Evolutionary conservation across 164 flowering plant species (phyloP), one percentile per base, ranked within the genome.

Genomic region (Aristolochia californica): DNA sequence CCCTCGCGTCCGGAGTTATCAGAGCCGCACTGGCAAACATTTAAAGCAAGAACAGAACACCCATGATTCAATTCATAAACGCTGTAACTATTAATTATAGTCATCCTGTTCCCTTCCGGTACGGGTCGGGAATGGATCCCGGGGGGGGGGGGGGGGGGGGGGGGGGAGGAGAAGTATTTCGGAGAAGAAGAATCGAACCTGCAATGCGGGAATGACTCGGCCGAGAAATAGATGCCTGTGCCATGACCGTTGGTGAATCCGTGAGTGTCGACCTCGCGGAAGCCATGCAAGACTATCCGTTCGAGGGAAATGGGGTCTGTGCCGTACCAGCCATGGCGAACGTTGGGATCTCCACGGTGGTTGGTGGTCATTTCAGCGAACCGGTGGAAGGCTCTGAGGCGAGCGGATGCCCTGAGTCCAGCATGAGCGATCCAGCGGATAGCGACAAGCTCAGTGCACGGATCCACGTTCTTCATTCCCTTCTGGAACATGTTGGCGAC

Each of bases 281-380:
- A 82, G 4, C 91, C 91, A 60, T 77, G 77, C 1, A 45, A 34
- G 51, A 79, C 18, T 38, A 82, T 65, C 15, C 68, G 59, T 20
- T 34, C 63, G 16, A 79, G 67, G 0, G 48, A 71, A 43, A 66
- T 53, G 4, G 55, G 54, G 1, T 83, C 67, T 0, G 78, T 56
- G 21, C 75, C 81, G 55, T 73, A 55, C 91, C 87, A 84, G 4
- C 80, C 85, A 55, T 65, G 64, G n/a, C 60, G 68, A 24, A 59
- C 45, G 25, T 76, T 79, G 2, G 77, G 43, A 2, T 43, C 18
- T 7, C 82, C 81, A 21, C 85, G 70, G 23, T 72, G 61, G 4
- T 55, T 66, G 56, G 62, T 71, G 0, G 66, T 70, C 8, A 67
- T 48, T 60, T 78, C 80, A 34, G 50, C 22, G 34, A 74, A 79